Evolutionary conservation across 2,329 filamentous ascomycete species (phyloP).

Genomic region (Nakataea oryzae): DNA sequence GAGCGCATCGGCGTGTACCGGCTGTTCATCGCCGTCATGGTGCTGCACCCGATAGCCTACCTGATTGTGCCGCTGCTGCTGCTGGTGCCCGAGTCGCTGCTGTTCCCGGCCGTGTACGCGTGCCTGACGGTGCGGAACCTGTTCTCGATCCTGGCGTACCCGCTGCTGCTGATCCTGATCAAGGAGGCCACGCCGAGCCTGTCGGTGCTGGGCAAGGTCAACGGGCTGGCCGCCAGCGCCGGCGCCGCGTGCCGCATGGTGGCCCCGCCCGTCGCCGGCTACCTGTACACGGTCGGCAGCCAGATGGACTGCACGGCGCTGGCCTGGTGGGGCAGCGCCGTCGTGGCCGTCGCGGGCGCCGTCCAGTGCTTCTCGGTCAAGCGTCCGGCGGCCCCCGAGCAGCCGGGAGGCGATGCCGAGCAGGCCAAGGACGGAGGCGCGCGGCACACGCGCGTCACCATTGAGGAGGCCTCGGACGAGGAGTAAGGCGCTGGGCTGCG

Average conservation of each 20-base stretch:
- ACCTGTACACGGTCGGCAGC: constrained; percentile 50
- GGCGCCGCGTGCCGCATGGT: constrained; percentile 58
- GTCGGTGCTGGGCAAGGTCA: constrained; percentile 50
- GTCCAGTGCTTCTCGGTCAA: constrained; percentile 49
- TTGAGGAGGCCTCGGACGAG: neutral
- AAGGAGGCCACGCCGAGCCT: constrained; percentile 53
- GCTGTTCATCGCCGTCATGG: constrained; percentile 45
- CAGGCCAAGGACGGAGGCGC: neutral
- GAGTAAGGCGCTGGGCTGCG: neutral
- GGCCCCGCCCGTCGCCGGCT: constrained; percentile 54
- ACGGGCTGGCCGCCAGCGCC: constrained; percentile 55
- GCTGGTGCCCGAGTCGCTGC: constrained; percentile 36
- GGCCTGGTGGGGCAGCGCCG: constrained; percentile 52
- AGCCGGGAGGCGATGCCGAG: neutral
- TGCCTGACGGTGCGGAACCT: constrained; percentile 49
- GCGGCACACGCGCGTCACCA: neutral
- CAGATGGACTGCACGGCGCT: constrained; percentile 48
- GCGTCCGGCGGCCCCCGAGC: constrained; percentile 9
- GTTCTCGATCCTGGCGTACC: constrained; percentile 54
- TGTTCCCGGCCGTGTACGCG: constrained; percentile 48
- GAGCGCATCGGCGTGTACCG: constrained; percentile 47
- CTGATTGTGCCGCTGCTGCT: constrained; percentile 48
- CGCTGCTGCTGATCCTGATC: constrained; percentile 55
- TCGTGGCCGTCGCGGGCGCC: constrained; percentile 45
- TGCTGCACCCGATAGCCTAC: constrained; percentile 53